These are phyloP conservation scores for Mortierella sp. DNA, from an alignment of 371 early-diverging fungal species.

Conservation along the genomic window DNA sequence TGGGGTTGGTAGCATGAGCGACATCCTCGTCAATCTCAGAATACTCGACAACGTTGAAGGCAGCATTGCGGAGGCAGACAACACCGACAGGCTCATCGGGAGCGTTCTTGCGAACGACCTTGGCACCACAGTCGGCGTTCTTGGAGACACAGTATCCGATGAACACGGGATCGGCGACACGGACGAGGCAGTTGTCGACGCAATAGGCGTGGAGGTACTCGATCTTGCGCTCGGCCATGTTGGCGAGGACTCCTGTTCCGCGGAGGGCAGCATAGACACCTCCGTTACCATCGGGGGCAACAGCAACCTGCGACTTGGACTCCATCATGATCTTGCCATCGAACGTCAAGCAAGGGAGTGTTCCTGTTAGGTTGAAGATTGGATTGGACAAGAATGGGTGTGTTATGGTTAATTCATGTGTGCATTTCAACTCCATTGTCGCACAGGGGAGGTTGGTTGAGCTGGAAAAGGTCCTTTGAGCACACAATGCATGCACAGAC, in stretches of 20 bases:
- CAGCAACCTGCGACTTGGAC: slow-evolving; percentile 77
- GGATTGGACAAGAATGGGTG: slow-evolving; percentile 60
- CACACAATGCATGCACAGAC: neutral
- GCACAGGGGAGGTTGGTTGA: neutral
- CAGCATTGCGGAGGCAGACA: slow-evolving; percentile 87
- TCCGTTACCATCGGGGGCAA: slow-evolving; percentile 93
- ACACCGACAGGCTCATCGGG: slow-evolving; percentile 97
- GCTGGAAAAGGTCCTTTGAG: neutral
- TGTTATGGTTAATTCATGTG: slow-evolving; percentile 85
- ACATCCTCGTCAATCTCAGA: slow-evolving; percentile 88
- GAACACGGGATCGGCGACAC: slow-evolving; percentile 95
- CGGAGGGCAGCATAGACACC: slow-evolving; percentile 90
- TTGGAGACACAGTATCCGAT: slow-evolving; percentile 88
- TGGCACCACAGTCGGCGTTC: slow-evolving; percentile 94
- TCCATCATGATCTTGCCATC: slow-evolving; percentile 88
- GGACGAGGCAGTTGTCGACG: slow-evolving; percentile 96
- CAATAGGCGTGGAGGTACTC: slow-evolving; percentile 93
- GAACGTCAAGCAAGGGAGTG: slow-evolving; percentile 50
- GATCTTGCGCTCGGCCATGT: slow-evolving; percentile 83
- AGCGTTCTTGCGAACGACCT: slow-evolving; percentile 88
- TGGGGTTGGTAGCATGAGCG: slow-evolving; percentile 74
- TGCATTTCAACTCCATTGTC: slow-evolving; percentile 68
- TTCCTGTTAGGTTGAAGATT: slow-evolving; percentile 21
- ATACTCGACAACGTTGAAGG: slow-evolving; percentile 96
- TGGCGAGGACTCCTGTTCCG: slow-evolving; percentile 81